Evolutionary conservation across 2,329 filamentous ascomycete species (phyloP).

Genomic region (Thermoascus crustaceus): DNA sequence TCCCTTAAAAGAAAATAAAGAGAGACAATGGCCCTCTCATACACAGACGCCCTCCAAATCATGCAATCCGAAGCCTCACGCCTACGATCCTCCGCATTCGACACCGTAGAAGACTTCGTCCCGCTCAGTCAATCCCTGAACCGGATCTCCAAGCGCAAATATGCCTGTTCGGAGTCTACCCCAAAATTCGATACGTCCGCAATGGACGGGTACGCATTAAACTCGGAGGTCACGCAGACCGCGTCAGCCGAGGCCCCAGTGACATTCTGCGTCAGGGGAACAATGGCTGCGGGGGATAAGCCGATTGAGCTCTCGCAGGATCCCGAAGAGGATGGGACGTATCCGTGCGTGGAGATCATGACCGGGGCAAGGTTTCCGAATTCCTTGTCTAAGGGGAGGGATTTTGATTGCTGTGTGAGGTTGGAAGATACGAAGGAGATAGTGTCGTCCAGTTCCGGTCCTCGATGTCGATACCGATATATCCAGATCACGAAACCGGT

Average conservation of each 20-base stretch:
- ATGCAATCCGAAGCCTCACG: background rate
- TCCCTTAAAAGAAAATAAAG: background rate
- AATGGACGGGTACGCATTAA: constrained; percentile 23
- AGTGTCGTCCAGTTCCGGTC: no score
- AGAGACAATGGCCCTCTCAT: background rate
- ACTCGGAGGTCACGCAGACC: constrained; percentile 11
- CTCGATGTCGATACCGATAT: no score
- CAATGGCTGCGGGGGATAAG: constrained; percentile 13
- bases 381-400: background rate
- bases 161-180: constrained; percentile 8
- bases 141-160: constrained; percentile 4
- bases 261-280: constrained; percentile 11
- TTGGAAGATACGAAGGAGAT: constrained; percentile 13
- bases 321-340: constrained; percentile 1
- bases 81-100: background rate
- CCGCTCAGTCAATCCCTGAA: background rate
- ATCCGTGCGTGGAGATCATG: constrained; percentile 23
- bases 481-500: constrained; percentile 13
- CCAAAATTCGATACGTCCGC: constrained; percentile 21
- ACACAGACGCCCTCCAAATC: background rate
- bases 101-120: background rate
- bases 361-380: constrained; percentile 22
- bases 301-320: constrained; percentile 3
- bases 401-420: constrained; percentile 14
- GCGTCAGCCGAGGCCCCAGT: constrained; percentile 12